Conservation (phyloP, 31 red algal genomes). For the Odonthalia washingtoniensis region DNA sequence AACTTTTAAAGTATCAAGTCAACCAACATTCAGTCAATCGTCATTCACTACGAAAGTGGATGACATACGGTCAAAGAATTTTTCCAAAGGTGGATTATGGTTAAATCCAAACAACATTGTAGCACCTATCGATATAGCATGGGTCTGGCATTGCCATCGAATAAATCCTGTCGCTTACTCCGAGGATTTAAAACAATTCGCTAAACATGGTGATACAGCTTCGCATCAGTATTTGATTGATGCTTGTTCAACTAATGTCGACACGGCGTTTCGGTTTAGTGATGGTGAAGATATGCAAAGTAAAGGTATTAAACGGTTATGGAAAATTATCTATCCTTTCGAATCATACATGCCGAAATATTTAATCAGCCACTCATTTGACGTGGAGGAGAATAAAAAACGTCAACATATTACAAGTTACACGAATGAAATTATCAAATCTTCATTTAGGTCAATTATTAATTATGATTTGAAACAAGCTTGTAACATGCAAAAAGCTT, state of each 20-base stretch:
- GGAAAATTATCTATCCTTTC: slow-evolving; percentile 71
- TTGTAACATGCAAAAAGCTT: slow-evolving; percentile 48
- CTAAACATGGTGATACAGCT: neutral
- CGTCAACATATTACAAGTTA: slow-evolving; percentile 62
- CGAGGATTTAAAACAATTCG: slow-evolving; percentile 50
- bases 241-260: slow-evolving; percentile 44
- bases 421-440: slow-evolving; percentile 52
- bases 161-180: slow-evolving; percentile 57
- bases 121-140: slow-evolving; percentile 74
- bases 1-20: slow-evolving; percentile 4
- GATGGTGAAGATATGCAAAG: slow-evolving; percentile 80
- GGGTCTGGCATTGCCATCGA: slow-evolving; percentile 78
- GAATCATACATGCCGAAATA: slow-evolving; percentile 68
- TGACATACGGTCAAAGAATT: slow-evolving; percentile 73
- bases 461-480: slow-evolving; percentile 43
- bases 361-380: slow-evolving; percentile 49
- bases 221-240: slow-evolving; percentile 2
- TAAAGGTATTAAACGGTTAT: slow-evolving; percentile 54
- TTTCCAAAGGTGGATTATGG: slow-evolving; percentile 61
- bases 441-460: slow-evolving; percentile 50
- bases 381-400: slow-evolving; percentile 48
- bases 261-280: slow-evolving; percentile 66
- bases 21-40: slow-evolving; percentile 32
- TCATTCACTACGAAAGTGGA: slow-evolving; percentile 57
- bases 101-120: slow-evolving; percentile 29